Evolutionary conservation across 768 basidiomycete species (phyloP).

Genomic region (Boletus tomentosulus): DNA sequence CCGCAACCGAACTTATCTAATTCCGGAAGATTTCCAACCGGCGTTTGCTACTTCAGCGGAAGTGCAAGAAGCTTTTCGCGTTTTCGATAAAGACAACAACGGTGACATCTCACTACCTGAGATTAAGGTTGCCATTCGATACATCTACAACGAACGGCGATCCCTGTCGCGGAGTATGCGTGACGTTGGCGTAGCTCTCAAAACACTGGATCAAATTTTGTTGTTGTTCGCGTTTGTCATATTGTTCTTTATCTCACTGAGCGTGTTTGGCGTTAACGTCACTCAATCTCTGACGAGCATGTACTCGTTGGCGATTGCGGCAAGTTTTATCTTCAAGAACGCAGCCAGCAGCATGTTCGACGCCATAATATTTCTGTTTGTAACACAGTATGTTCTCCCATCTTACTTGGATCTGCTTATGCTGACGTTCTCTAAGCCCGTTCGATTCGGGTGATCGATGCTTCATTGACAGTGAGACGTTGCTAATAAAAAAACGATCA

Average conservation of each 20-base stretch:
- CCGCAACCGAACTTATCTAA: conserved; percentile 53
- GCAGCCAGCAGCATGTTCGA: conserved; percentile 71
- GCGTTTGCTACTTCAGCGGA: conserved; percentile 56
- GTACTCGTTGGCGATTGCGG: conserved; percentile 68
- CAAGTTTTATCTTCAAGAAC: conserved; percentile 78
- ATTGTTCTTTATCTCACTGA: conserved; percentile 69
- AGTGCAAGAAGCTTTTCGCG: conserved; percentile 64
- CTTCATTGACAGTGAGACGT: conserved; percentile 56
- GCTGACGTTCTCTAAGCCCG: conserved; percentile 41
- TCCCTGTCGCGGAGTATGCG: conserved; percentile 73
- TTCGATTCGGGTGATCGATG: conserved; percentile 83
- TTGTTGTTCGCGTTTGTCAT: conserved; percentile 59
- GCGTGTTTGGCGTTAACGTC: conserved; percentile 66
- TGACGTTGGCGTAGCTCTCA: conserved; percentile 66
- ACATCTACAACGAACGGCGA: conserved; percentile 74
- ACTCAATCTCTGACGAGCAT: conserved; percentile 65
- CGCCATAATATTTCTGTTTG: conserved; percentile 78
- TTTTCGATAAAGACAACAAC: conserved; percentile 74
- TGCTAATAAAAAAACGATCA: background rate
- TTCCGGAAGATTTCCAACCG: conserved; percentile 66
- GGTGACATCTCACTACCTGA: conserved; percentile 75
- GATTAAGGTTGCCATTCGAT: conserved; percentile 63
- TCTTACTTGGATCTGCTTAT: background rate
- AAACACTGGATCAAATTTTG: conserved; percentile 59
- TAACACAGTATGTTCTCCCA: conserved; percentile 64